Percentiles rank a stretch among this genome's conserved stretches.
These are phyloP conservation scores for Thelonectria blattea DNA, from an alignment of 2,329 filamentous ascomycete genomes.

Conservation along the genomic window DNA sequence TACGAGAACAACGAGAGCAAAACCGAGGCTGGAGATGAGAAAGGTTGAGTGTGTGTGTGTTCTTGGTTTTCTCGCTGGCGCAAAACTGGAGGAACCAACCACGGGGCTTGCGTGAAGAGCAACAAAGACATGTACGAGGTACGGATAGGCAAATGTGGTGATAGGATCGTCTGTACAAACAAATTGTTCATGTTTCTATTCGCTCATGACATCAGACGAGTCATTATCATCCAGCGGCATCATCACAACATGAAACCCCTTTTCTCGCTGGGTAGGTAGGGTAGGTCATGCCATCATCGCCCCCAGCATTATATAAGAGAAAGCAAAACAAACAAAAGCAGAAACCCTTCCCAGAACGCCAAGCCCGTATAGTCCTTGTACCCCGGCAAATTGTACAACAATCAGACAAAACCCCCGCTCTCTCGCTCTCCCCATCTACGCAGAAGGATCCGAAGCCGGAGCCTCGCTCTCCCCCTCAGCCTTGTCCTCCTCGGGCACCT, in stretches of 20 bases:
- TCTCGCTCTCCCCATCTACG: conserved; percentile 28
- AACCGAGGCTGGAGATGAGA: not conserved
- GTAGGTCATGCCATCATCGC: conserved; percentile 4
- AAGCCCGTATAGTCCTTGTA: conserved; percentile 2
- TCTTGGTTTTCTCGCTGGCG: conserved; percentile 32
- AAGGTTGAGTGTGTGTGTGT: conserved; percentile 10
- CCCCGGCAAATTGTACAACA: conserved; percentile 13
- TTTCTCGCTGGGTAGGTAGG: not conserved
- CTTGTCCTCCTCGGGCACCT: conserved; percentile 53
- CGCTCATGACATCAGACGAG: conserved; percentile 14
- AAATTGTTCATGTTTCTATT: not conserved
- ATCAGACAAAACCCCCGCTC: not conserved
- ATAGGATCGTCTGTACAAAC: conserved; percentile 33
- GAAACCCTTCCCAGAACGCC: conserved; percentile 24
- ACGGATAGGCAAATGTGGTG: conserved; percentile 20
- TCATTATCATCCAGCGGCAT: conserved; percentile 34
- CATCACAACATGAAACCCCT: conserved; percentile 28
- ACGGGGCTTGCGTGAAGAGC: conserved; percentile 23
- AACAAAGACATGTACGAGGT: conserved; percentile 21
- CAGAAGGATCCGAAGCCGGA: conserved; percentile 54
- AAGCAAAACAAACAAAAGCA: conserved; percentile 7
- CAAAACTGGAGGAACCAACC: conserved; percentile 30
- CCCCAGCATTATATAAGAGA: conserved; percentile 12
- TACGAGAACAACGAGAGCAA: conserved; percentile 1
- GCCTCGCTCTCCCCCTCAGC: conserved; percentile 46